A percentile compares a stretch with the other conserved stretches of the same genome.
Evolutionary conservation across 768 basidiomycete genomes (phyloP).

Genomic region (Podaxis sp.): DNA sequence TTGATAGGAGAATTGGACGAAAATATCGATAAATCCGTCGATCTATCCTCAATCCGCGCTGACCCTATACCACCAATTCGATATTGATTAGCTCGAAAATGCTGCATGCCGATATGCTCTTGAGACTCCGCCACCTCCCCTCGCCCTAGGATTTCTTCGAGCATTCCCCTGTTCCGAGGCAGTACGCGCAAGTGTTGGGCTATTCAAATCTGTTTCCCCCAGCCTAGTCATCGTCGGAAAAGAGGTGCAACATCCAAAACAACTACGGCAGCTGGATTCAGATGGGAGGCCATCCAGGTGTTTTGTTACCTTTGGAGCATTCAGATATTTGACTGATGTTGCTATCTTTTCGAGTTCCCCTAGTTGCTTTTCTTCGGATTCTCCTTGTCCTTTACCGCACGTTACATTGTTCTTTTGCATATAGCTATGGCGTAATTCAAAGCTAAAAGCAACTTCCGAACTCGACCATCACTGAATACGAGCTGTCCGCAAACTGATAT

Average conservation of each 20-base stretch:
- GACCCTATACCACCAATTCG: constrained; percentile 85
- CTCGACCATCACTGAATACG: neutral
- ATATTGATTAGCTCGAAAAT: constrained; percentile 44
- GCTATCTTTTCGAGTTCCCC: neutral
- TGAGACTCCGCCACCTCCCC: neutral
- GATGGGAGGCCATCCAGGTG: neutral
- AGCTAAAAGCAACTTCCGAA: neutral
- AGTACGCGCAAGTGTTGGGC: neutral
- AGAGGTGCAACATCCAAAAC: neutral
- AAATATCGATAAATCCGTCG: constrained; percentile 70
- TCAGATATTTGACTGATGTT: neutral
- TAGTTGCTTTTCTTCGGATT: neutral
- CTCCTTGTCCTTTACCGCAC: neutral
- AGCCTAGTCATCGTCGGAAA: neutral
- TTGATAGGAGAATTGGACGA: constrained; percentile 88
- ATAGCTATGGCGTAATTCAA: neutral
- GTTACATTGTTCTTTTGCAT: neutral
- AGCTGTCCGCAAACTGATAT: too few relatives aligned
- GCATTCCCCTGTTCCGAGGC: neutral
- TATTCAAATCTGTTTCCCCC: neutral
- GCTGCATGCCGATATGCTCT: neutral
- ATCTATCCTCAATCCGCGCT: constrained; percentile 78
- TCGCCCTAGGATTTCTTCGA: neutral
- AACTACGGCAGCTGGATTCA: neutral
- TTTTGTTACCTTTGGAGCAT: neutral